Evolutionary conservation across 371 early-diverging fungal genomes (phyloP).

Genomic region (Blakeslea trispora): DNA sequence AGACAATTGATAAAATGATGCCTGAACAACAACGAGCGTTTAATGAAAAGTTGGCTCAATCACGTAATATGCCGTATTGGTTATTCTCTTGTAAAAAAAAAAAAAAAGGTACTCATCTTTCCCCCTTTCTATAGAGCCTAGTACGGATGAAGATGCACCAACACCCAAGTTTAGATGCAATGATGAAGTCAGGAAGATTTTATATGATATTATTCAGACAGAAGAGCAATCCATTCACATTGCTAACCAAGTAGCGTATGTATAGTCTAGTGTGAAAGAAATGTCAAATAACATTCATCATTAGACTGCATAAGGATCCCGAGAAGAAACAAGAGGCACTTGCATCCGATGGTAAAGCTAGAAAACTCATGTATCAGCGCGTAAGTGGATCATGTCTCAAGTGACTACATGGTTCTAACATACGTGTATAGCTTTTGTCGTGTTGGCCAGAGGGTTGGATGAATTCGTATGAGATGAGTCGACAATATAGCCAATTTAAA

Average conservation of each 20-base stretch:
- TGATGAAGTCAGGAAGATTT: constrained; percentile 33
- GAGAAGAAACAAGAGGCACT: constrained; percentile 10
- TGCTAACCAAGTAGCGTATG: constrained; percentile 43
- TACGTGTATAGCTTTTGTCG: constrained; percentile 36
- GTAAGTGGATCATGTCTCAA: constrained; percentile 32
- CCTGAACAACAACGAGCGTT: constrained; percentile 36
- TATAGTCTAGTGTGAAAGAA: too few species aligned
- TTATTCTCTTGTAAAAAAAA: too few species aligned
- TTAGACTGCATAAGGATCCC: constrained; percentile 14
- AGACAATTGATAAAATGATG: constrained; percentile 39
- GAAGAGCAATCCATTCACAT: constrained; percentile 32
- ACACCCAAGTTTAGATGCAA: constrained; percentile 35
- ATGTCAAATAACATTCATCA: not conserved
- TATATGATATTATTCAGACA: constrained; percentile 42
- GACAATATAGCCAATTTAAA: constrained; percentile 57
- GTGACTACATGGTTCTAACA: not conserved
- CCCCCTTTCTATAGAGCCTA: too few species aligned
- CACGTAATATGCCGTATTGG: too few species aligned
- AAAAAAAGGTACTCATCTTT: too few species aligned
- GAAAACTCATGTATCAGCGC: constrained; percentile 52
- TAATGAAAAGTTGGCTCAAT: constrained; percentile 27
- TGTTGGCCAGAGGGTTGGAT: constrained; percentile 59
- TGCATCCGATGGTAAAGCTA: constrained; percentile 45
- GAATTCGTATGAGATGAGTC: constrained; percentile 56
- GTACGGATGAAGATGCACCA: constrained; percentile 8